Evolutionary conservation across 305 asterid species (phyloP), one percentile per base, ranked within the genome.

Genomic region (Euphrasia arctica): DNA sequence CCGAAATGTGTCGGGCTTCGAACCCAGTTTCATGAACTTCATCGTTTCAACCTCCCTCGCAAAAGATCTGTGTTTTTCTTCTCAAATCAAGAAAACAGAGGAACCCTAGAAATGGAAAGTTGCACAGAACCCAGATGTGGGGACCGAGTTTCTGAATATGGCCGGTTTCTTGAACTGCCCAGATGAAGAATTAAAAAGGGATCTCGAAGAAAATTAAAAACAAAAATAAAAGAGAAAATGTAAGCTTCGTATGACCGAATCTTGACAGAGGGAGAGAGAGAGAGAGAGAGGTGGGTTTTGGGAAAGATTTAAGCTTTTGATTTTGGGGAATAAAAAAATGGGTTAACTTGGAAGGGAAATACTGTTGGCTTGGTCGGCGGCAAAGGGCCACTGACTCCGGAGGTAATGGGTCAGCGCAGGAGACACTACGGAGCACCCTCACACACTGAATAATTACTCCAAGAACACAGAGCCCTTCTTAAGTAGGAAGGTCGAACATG

Each of bases 21-120:
- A 90, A 82, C 97, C 96, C 78, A 94, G 99, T 82, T 94, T 94
- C 99, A 94, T 94, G 77, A 88, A 94, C 99, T 94, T 94, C 99
- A 94, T 94, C 77, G 61, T 75, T 39, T 69, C 67, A 78, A 70
- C 70, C 82, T 75, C 57, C 27, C 27, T 25, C 27, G 2, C 1
- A 63, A 70, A 54, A 75, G 80, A 78, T 78, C 80, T 67, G 54
- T 70, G 22, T 18, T 55, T 47, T 64, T 66, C 60, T 68, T 68
- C 67, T 36, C 65, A 54, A 60, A 79, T 78, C 87, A 74, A 83
- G 86, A 77, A 76, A 58, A 66, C 32, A 34, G 42, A 22, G 28
- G 22, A 45, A 68, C 54, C 75, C 82, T 60, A 70, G 56, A 77
- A 79, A 82, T 71, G 82, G 84, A 51, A 51, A 78, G 80, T 58